These are phyloP conservation scores for Fusarium robinianum DNA, from an alignment of 2,329 filamentous ascomycete genomes.

Conservation along the genomic window DNA sequence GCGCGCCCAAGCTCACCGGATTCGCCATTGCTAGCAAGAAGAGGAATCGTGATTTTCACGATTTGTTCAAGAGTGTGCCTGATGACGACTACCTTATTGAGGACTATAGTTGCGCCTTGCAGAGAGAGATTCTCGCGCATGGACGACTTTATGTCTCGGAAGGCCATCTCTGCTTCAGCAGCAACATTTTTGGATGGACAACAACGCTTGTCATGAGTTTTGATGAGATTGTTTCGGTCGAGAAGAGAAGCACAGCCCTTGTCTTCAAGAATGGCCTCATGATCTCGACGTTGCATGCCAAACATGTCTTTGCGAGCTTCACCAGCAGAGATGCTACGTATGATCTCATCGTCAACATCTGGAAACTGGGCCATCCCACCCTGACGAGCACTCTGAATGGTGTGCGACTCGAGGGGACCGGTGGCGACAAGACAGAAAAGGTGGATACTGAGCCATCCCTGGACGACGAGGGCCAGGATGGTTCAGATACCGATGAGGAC, in stretches of 20 bases:
- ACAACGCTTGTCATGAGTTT: conserved; percentile 98
- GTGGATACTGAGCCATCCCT: conserved; percentile 56
- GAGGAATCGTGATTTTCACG: conserved; percentile 93
- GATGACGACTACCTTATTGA: conserved; percentile 98
- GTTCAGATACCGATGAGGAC: conserved; percentile 60
- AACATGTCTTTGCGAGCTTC: conserved; percentile 94
- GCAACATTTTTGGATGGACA: conserved; percentile 98
- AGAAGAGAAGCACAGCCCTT: conserved; percentile 94
- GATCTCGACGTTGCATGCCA: conserved; percentile 92
- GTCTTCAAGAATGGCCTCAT: conserved; percentile 97
- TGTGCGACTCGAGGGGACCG: conserved; percentile 76
- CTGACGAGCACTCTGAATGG: conserved; percentile 91
- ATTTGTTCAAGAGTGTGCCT: conserved; percentile 91
- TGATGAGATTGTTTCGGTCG: conserved; percentile 94
- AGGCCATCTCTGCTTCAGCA: conserved; percentile 96
- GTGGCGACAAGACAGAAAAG: conserved; percentile 92
- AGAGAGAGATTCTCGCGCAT: conserved; percentile 93
- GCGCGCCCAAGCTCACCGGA: conserved; percentile 79
- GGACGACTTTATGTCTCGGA: conserved; percentile 95
- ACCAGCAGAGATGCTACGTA: conserved; percentile 95
- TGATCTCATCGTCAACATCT: conserved; percentile 95
- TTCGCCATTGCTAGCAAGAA: conserved; percentile 97
- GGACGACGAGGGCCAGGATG: conserved; percentile 52
- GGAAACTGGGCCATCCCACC: conserved; percentile 94
- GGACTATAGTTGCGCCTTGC: conserved; percentile 95